phyloP scores from a whole-genome alignment of 148 eudicot species.

The Talinum fruticosum region DNA sequence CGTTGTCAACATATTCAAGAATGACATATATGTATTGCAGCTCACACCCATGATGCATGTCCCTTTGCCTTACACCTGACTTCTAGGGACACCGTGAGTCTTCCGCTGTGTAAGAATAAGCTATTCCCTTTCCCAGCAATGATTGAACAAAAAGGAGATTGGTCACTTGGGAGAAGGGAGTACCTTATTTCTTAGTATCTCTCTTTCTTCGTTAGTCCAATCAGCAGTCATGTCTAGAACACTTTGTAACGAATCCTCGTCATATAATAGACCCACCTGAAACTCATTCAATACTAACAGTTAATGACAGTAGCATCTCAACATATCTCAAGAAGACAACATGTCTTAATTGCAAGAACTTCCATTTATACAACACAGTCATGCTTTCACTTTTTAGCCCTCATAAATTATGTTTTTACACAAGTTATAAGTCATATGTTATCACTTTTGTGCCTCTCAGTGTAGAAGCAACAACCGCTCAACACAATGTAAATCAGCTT shows the following conservation, averaged over 20 bases:
- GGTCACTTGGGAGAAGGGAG: background rate
- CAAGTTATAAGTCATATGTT: too few species aligned
- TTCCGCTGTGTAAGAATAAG: background rate
- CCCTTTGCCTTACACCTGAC: background rate
- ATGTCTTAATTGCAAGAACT: too few species aligned
- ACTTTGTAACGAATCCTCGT: slow-evolving; percentile 78
- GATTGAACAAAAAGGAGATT: background rate
- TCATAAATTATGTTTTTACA: too few species aligned
- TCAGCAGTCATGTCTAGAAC: slow-evolving; percentile 84
- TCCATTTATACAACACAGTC: too few species aligned
- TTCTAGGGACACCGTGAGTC: background rate
- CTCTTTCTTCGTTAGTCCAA: slow-evolving; percentile 88
- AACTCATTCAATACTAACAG: slow-evolving; percentile 17
- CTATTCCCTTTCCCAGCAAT: background rate
- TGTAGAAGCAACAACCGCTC: too few species aligned
- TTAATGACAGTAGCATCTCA: background rate
- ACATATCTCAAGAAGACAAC: background rate
- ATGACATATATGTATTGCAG: background rate
- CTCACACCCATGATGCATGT: background rate
- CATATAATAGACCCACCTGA: slow-evolving; percentile 93
- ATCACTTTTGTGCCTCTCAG: too few species aligned
- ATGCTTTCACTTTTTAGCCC: too few species aligned
- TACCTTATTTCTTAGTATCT: slow-evolving; percentile 58
- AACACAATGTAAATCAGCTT: too few species aligned
- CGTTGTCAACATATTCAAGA: background rate